Conservation (phyloP, 2,329 filamentous ascomycete genomes). For the Fusarium decemcellulare region DNA sequence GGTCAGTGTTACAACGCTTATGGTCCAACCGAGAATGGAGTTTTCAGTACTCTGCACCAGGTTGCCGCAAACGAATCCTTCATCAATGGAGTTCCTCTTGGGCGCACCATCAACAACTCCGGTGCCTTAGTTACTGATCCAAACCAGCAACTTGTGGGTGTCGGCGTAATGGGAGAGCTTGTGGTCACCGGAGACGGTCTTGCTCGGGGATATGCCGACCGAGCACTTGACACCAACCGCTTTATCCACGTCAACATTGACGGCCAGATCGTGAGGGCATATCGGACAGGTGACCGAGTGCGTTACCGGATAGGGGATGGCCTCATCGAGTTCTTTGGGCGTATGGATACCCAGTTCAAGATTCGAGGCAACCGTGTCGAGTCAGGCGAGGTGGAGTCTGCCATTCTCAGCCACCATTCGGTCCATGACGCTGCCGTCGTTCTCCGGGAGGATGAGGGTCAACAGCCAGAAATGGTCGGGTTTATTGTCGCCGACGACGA, state of each 20-base stretch:
- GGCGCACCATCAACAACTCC: constrained; percentile 37
- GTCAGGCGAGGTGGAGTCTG: constrained; percentile 16
- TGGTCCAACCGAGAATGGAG: constrained; percentile 44
- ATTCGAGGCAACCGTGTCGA: constrained; percentile 47
- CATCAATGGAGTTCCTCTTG: constrained; percentile 42
- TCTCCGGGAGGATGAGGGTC: neutral
- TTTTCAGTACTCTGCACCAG: constrained; percentile 30
- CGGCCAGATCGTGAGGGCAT: constrained; percentile 14
- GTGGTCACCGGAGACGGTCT: constrained; percentile 42
- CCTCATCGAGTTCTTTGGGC: constrained; percentile 43
- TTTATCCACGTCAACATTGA: constrained; percentile 26
- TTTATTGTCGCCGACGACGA: constrained; percentile 22
- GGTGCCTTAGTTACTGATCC: constrained; percentile 39
- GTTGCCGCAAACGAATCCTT: constrained; percentile 8
- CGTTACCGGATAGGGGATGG: constrained; percentile 28
- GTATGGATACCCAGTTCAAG: constrained; percentile 44
- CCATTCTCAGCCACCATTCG: neutral
- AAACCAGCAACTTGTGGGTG: constrained; percentile 30
- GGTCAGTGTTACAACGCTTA: constrained; percentile 30
- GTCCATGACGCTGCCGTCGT: constrained; percentile 18
- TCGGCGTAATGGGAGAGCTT: constrained; percentile 44
- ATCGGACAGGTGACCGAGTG: constrained; percentile 43
- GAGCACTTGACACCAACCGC: constrained; percentile 18
- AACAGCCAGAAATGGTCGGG: constrained; percentile 27
- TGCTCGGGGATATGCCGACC: constrained; percentile 28